Conservation (phyloP, 441 rosid genomes). For the Erysimum pusillum region DNA sequence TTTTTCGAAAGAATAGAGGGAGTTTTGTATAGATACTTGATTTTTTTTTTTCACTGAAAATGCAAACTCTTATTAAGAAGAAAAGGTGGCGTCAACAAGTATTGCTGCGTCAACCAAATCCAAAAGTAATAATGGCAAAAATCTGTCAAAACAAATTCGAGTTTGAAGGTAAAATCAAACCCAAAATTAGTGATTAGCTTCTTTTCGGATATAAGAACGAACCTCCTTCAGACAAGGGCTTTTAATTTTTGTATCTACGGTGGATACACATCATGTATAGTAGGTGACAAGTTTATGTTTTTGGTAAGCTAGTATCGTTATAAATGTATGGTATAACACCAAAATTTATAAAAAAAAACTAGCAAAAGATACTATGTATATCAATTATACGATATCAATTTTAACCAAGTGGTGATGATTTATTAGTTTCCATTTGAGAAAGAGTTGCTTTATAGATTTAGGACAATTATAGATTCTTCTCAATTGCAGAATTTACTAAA, state of each 20-base stretch:
- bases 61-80: no score
- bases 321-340: background rate
- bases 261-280: background rate
- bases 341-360: background rate
- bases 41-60: background rate
- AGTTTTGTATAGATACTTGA: background rate
- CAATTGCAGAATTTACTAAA: no score
- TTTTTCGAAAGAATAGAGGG: conserved; percentile 6
- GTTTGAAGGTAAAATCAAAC: background rate
- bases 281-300: background rate
- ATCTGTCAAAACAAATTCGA: background rate
- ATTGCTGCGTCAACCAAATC: conserved; percentile 5
- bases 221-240: background rate
- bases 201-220: background rate
- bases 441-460: no score
- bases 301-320: background rate
- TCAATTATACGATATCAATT: no score
- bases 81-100: background rate
- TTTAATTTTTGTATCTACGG: background rate
- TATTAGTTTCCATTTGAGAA: no score
- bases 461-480: no score
- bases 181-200: conserved; percentile 1
- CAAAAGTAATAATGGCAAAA: background rate
- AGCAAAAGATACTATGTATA: no score
- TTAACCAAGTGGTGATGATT: no score